These are phyloP conservation scores for Saksenaea oblongispora DNA, from an alignment of 371 early-diverging fungal genomes.

Conservation along the genomic window DNA sequence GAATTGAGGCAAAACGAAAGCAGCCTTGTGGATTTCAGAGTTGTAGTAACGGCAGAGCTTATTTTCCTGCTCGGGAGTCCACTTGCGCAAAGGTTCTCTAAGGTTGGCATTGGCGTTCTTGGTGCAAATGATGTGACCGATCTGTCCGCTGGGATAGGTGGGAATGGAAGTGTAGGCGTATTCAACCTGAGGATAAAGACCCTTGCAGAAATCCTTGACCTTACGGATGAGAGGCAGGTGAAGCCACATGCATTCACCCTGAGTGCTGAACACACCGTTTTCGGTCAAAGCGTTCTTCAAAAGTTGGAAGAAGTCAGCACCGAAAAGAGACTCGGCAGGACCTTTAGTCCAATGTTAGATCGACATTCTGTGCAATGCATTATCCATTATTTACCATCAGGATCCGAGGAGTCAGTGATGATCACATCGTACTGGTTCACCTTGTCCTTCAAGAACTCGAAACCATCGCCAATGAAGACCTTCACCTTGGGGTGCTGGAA, in stretches of 20 bases:
- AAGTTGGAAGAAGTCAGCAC: conserved; percentile 87
- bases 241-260: conserved; percentile 99
- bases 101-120: conserved; percentile 75
- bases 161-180: conserved; percentile 95
- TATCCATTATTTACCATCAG: conserved; percentile 67
- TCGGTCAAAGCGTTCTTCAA: conserved; percentile 89
- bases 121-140: conserved; percentile 92
- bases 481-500: conserved; percentile 94
- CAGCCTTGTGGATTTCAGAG: conserved; percentile 89
- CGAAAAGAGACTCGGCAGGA: conserved; percentile 94
- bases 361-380: neutral
- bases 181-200: conserved; percentile 84
- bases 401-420: conserved; percentile 98
- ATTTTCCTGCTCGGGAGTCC: conserved; percentile 78
- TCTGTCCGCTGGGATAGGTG: conserved; percentile 96
- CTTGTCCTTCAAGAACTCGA: conserved; percentile 89
- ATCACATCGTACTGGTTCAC: conserved; percentile 90
- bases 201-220: conserved; percentile 77
- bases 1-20: conserved; percentile 93
- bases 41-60: conserved; percentile 90
- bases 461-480: conserved; percentile 94
- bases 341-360: conserved; percentile 37
- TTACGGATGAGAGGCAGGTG: conserved; percentile 88
- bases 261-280: conserved; percentile 92
- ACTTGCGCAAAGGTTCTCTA: conserved; percentile 76